Base-by-base conservation (phyloP, 2,329 filamentous ascomycete species). In the Gliomastix tumulicola region DNA sequence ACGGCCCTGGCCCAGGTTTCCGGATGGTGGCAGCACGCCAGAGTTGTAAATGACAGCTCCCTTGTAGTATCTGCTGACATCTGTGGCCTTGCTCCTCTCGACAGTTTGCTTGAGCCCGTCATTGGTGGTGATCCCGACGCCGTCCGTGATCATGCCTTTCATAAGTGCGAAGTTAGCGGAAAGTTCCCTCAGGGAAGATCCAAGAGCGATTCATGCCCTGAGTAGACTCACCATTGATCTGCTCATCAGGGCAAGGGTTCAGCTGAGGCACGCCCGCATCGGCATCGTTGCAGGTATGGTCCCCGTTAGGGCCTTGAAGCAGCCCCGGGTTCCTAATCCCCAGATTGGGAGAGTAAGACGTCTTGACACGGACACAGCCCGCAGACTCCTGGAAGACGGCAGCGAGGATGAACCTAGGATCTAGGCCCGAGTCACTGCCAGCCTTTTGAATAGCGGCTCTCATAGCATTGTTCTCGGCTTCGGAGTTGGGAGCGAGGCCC, bases 31-130 rank as follows among this genome's bases (percentile, higher is more conserved):
- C 17, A 64, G 46, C 1, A 50, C 51, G 22, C 62, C 62, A 0
- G 62, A 64, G 46, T 65, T 66, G 48, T 66, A 66, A 31, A 56
- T 48, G 19, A 61, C 48, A 7, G 62, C 59, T 16, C 55, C 60
- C 32, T 52, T 53, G 43, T 56, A 58, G 44, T 50, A 56, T n/a
- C 34, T 46, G 21, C 47, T 46, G 21, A 46, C 54, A 10, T 51
- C 53, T 4, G 36, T 42, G 19, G 40, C 43, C 15, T 49, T 49
- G 18, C 50, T 41, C 37, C 53, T 34, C 15, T 47, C 49, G 23
- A 62, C 45, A 39, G 54, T 53, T 34, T 54, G 39, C 36, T 54
- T 46, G 21, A 62, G 53, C 23, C 62, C 62, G 28, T 54, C 55
- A 8, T 56, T 57, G 16, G 36, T 37, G 12, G 39, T 20, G 7